phyloP scores from a whole-genome alignment of 2,329 filamentous ascomycete genomes.

The Simplicillium sp. region DNA sequence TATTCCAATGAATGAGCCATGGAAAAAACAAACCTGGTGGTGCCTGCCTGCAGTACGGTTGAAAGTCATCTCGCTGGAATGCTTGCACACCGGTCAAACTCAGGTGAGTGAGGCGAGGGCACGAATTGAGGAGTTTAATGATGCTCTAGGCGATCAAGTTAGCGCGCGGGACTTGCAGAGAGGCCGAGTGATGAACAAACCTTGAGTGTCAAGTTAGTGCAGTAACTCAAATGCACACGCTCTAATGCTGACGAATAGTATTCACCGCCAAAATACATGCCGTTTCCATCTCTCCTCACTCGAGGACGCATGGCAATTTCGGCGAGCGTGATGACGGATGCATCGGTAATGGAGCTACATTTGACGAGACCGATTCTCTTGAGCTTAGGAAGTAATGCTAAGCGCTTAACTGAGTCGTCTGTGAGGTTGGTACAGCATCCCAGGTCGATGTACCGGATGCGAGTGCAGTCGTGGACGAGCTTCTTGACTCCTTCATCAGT shows the following conservation, averaged over 20 bases:
- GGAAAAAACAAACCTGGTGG: conserved; percentile 49
- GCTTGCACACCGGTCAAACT: conserved; percentile 89
- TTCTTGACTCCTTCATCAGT: conserved; percentile 82
- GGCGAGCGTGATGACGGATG: conserved; percentile 77
- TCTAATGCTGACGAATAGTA: conserved; percentile 63
- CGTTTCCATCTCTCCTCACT: conserved; percentile 37
- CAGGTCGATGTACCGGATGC: conserved; percentile 93
- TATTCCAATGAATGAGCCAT: background rate
- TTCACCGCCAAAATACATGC: conserved; percentile 37
- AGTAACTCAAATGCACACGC: conserved; percentile 93
- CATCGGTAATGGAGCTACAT: conserved; percentile 81
- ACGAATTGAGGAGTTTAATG: conserved; percentile 78
- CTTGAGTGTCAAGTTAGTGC: conserved; percentile 70
- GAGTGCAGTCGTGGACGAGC: conserved; percentile 77
- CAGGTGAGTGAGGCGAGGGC: conserved; percentile 84
- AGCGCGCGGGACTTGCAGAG: background rate
- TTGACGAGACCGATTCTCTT: conserved; percentile 94
- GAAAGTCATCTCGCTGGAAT: conserved; percentile 78
- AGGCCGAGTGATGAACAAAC: conserved; percentile 38
- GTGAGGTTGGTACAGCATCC: conserved; percentile 91
- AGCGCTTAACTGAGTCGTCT: conserved; percentile 72
- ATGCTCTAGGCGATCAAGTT: conserved; percentile 56
- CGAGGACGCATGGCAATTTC: conserved; percentile 51
- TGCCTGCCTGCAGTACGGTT: conserved; percentile 76
- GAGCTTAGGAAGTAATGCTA: conserved; percentile 83